Evolutionary conservation across 345 rosid species (phyloP), one percentile per base, ranked within the genome.

Genomic region (Combretum micranthum): DNA sequence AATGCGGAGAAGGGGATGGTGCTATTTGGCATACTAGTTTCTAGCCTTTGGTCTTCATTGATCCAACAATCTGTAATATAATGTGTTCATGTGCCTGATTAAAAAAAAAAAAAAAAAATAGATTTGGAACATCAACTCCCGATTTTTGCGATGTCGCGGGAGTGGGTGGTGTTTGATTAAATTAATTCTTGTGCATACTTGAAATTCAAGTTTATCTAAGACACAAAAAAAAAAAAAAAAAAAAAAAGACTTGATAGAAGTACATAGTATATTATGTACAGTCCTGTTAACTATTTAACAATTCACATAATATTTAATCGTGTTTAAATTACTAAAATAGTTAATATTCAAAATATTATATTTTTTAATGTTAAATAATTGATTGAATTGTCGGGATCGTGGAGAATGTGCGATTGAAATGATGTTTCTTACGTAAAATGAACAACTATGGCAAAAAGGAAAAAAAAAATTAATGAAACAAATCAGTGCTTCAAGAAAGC

Each of bases 1-100:
- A 82, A 16, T 86, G 94, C 39, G 87, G 94, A 18, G 94, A 86
- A 68, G 87, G 83, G 0, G 78, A 86, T 2, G 85, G 75, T 39
- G 85, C 90, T 26, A 81, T 93, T 59, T 93, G 99, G 99, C 88
- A 80, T 60, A 80, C 94, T 2, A 76, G 69, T 62, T 93, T 93
- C 80, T 92, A 70, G 60, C 59, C 83, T 79, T 86, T 79, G 78
- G 63, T 56, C 62, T 12, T 44, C 20, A 17, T 20, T 5, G 19
- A 2, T 18, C 50, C 44, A 54, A n/a, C 47, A 69, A 66, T 70
- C 65, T 39, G 66, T 70, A 69, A 22, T 52, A 10, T 66, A 56
- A 32, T 32, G 39, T 32, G 39, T 32, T 32, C 9, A 47, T 20
- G 22, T 47, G 53, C 17, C 42, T 16, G 59, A 59, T n/a, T 21